Base-by-base conservation (phyloP, 2,329 filamentous ascomycete genomes). In the Botryotinia convoluta region DNA sequence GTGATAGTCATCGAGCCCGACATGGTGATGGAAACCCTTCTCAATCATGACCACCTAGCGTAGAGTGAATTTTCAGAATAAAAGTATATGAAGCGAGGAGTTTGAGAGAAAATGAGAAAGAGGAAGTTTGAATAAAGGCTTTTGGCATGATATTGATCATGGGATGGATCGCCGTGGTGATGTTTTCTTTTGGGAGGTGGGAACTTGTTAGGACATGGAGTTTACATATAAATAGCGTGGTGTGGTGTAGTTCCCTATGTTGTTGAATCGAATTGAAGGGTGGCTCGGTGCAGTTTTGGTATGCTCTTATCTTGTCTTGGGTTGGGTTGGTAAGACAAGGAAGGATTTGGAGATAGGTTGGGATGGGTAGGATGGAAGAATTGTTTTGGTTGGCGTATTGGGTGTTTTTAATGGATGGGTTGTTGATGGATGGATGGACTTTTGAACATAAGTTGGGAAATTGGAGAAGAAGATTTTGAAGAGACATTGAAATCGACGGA, bases 1-100 rank as follows among this genome's bases (percentile, higher is more conserved):
- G 75, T 67, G 69, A 68, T 32, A 77, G 75, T 72, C 75, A 75
- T 35, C 72, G 73, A 61, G 69, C 73, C n/a, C 75, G 72, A 60
- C 76, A 73, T 48, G 60, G 71, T 60, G 60, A 68, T 59, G 61
- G 71, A 32, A 62, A 64, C 57, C 45, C 73, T 60, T 74, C 74
- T 65, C 64, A 74, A 71, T 75, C 73, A 74, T 77, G 75, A 76
- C 51, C 29, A 76, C 51, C n/a, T 67, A n/a, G 54, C 20, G 44
- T 44, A 70, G 20, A 37, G 54, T 26, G 42, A 60, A 57, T 37
- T 42, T 35, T 20, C 32, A 35, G 20, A 68, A 22, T 8, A 44
- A 44, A 51, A 67, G 45, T 26, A 59, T 10, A 39, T 29, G 57
- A 67, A 42, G 9, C 48, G 59, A 71, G 48, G 39, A 68, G 48